Evolutionary conservation across 2,329 filamentous ascomycete genomes (phyloP).

Genomic region (Metarhizium humberi): DNA sequence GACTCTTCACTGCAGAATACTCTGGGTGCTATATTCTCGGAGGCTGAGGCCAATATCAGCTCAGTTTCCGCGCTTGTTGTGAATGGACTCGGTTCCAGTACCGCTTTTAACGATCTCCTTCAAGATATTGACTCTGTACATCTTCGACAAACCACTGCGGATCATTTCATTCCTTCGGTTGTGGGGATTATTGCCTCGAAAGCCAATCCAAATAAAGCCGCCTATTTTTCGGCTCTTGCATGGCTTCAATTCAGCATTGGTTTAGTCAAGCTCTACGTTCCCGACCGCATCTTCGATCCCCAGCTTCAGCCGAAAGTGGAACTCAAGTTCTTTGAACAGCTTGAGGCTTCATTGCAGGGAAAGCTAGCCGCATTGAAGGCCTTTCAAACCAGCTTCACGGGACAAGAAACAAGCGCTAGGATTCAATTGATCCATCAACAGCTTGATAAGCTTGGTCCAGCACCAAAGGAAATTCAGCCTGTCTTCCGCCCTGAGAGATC

Average conservation of each 20-base stretch:
- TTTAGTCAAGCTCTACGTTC: constrained; percentile 71
- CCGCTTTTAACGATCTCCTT: constrained; percentile 14
- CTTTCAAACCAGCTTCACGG: constrained; percentile 61
- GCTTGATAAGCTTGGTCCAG: constrained; percentile 52
- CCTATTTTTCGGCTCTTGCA: constrained; percentile 39
- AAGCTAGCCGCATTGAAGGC: constrained; percentile 50
- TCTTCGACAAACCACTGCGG: constrained; percentile 25
- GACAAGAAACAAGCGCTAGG: constrained; percentile 58
- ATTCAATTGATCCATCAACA: constrained; percentile 54
- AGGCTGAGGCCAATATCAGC: constrained; percentile 13
- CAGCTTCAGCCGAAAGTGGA: constrained; percentile 58
- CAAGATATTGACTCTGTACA: constrained; percentile 22
- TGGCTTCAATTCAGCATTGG: constrained; percentile 71
- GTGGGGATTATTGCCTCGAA: constrained; percentile 28
- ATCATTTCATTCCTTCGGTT: constrained; percentile 37
- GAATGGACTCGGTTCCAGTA: constrained; percentile 1
- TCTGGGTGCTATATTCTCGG: constrained; percentile 16
- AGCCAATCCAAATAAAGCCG: constrained; percentile 9
- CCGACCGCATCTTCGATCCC: constrained; percentile 80
- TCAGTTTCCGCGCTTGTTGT: constrained; percentile 4
- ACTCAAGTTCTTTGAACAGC: constrained; percentile 44
- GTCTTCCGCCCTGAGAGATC: constrained; percentile 65
- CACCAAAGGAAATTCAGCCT: constrained; percentile 52
- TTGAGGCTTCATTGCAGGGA: constrained; percentile 43
- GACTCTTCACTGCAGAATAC: constrained; percentile 21